Evolutionary conservation across 2,329 filamentous ascomycete genomes (phyloP), one percentile per base, ranked within the genome.

Genomic region (Beauveria scarabaeidicola): DNA sequence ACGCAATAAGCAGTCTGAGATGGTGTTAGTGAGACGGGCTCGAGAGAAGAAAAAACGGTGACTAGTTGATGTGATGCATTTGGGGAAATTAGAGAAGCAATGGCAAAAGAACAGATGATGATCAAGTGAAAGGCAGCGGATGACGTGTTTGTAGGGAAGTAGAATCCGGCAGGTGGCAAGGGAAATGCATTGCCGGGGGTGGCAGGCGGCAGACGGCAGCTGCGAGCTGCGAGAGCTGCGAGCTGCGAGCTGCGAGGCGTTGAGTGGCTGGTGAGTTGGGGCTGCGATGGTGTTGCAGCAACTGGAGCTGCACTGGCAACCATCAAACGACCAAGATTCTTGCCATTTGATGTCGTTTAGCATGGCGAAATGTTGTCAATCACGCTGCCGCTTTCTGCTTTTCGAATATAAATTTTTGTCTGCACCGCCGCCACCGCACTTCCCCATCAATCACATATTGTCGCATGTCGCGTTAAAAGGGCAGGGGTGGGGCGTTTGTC

Each of bases 1-100:
- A 72, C 66, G 68, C 69, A 66, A 68, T 64, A 69, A 61, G 69
- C 72, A 65, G 66, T 72, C 71, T 75, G 62, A 50, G 44, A 46
- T 9, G 40, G 36, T 58, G 47, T 58, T 44, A 58, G 56, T 58
- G 38, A 58, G 47, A 58, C 32, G 47, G 47, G 2, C 17, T 11
- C 11, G 13, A 36, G 21, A 40, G 25, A 43, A 25, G 48, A 29
- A 19, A 41, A 55, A 50, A 41, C 43, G 21, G 25, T 38, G 56
- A 36, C 19, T 29, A 51, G 48, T 32, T 36, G 47, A 52, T 32
- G 38, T 36, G 40, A 52, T 44, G 44, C 54, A 58, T 50, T 58
- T 47, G 36, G 36, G n/a, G 32, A 51, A 23, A 51, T 9, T 19
- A 25, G 36, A 27, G 19, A 43, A 38, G 46, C 17, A 52, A 58